A percentile compares a stretch with the other conserved stretches of the same genome.
Conservation (phyloP, 2,329 filamentous ascomycete species). For the Drechslerella dactyloides region DNA sequence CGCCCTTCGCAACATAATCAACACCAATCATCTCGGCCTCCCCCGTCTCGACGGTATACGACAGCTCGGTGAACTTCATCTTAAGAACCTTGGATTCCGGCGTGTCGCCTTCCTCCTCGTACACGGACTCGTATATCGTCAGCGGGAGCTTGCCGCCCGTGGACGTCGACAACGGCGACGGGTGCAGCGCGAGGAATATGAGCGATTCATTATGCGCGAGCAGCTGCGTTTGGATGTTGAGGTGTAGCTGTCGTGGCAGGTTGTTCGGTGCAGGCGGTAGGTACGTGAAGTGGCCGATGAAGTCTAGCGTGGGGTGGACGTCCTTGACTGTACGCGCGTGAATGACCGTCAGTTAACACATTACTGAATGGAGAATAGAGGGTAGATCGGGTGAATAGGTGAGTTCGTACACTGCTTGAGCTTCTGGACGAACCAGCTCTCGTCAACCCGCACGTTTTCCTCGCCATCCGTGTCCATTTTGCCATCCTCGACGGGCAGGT, state of each 20-base stretch:
- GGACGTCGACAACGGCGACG: slow-evolving; percentile 60
- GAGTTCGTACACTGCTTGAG: slow-evolving; percentile 77
- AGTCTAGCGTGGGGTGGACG: slow-evolving; percentile 82
- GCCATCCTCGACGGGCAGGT: slow-evolving; percentile 52
- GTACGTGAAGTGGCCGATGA: slow-evolving; percentile 88
- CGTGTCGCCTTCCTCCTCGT: slow-evolving; percentile 70
- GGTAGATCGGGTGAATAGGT: neutral
- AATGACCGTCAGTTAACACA: neutral
- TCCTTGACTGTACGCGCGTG: slow-evolving; percentile 71
- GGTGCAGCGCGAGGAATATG: slow-evolving; percentile 87
- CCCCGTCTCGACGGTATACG: slow-evolving; percentile 87
- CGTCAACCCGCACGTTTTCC: slow-evolving; percentile 69
- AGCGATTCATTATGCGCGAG: slow-evolving; percentile 79
- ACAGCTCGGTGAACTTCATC: slow-evolving; percentile 80
- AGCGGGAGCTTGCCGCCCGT: slow-evolving; percentile 76
- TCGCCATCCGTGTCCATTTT: slow-evolving; percentile 60
- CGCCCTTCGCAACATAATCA: slow-evolving; percentile 85
- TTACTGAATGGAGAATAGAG: too few species aligned
- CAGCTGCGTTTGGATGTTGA: slow-evolving; percentile 73
- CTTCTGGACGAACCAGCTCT: slow-evolving; percentile 75
- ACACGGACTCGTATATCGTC: slow-evolving; percentile 85
- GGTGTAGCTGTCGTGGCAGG: slow-evolving; percentile 58
- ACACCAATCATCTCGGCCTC: slow-evolving; percentile 98
- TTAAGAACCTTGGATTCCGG: slow-evolving; percentile 58
- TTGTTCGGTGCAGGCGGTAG: slow-evolving; percentile 71